Conservation (phyloP, 805 yeast species). For the Yamadazyma nakazawae region DNA sequence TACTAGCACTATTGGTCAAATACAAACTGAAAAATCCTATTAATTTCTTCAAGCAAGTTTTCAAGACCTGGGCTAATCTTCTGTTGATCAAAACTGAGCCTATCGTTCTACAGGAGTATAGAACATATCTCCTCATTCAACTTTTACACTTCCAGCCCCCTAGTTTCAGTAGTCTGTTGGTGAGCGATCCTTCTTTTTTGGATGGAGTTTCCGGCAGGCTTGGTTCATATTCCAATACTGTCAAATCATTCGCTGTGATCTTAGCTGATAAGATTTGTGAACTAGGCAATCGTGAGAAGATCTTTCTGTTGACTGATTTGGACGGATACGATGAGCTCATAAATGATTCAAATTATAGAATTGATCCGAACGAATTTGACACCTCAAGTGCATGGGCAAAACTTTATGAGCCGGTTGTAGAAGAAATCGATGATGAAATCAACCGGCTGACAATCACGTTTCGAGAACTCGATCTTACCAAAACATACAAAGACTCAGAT, state of each 20-base stretch:
- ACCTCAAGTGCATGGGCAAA: slow-evolving; percentile 5
- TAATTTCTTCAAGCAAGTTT: slow-evolving; percentile 1
- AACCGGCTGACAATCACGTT: neutral
- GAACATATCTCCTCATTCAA: slow-evolving; percentile 48
- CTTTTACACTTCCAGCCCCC: slow-evolving; percentile 10
- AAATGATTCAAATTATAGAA: neutral
- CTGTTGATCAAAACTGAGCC: slow-evolving; percentile 38
- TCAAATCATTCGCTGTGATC: slow-evolving; percentile 53
- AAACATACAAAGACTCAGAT: slow-evolving; percentile 15
- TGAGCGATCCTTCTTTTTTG: slow-evolving; percentile 34
- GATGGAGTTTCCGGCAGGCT: slow-evolving; percentile 52
- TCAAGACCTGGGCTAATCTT: slow-evolving; percentile 24
- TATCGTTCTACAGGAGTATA: slow-evolving; percentile 40
- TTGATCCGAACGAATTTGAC: neutral
- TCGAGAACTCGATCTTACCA: neutral
- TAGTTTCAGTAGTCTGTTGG: neutral
- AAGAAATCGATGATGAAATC: neutral
- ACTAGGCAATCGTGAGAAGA: slow-evolving; percentile 24
- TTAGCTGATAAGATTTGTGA: slow-evolving; percentile 52
- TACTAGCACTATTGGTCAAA: slow-evolving; percentile 15
- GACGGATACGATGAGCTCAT: slow-evolving; percentile 10
- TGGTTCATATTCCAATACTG: slow-evolving; percentile 43
- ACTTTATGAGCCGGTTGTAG: slow-evolving; percentile 3
- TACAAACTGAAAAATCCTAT: neutral
- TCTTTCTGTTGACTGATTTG: slow-evolving; percentile 22